A percentile compares a stretch with the other conserved stretches of the same genome.
phyloP scores from a whole-genome alignment of 2,329 filamentous ascomycete genomes.

The Beauveria brongniartii region DNA sequence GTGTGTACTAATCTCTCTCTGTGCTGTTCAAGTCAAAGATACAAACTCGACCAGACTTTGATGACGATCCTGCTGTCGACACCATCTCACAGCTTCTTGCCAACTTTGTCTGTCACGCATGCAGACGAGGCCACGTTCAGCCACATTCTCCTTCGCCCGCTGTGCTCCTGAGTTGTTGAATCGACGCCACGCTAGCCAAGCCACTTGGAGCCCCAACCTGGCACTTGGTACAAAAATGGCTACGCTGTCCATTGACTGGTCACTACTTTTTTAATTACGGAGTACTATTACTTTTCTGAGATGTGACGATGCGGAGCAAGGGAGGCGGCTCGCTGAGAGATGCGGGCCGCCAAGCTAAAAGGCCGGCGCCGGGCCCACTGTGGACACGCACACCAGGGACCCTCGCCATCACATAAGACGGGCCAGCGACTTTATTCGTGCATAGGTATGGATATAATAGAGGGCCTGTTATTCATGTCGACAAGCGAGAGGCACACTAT shows the following conservation, averaged over 20 bases:
- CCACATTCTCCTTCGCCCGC: not conserved
- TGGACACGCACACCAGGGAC: not conserved
- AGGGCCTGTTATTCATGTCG: not conserved
- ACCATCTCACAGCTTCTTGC: not conserved
- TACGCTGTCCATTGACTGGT: not conserved
- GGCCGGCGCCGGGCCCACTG: not conserved
- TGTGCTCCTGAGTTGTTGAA: too few species aligned
- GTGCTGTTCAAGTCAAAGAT: too few species aligned
- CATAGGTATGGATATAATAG: not conserved
- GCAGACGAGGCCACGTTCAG: too few species aligned
- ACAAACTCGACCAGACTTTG: too few species aligned
- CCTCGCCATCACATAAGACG: not conserved
- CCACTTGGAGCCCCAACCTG: not conserved
- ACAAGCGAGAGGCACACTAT: not conserved
- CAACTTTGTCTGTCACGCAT: too few species aligned
- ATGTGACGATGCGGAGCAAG: conserved; percentile 8
- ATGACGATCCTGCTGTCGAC: not conserved
- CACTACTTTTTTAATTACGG: too few species aligned
- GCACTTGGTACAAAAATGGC: not conserved
- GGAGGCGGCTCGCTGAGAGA: not conserved
- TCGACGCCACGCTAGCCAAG: too few species aligned
- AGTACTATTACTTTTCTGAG: not conserved
- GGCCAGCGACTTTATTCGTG: not conserved
- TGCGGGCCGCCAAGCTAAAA: not conserved
- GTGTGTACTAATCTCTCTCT: too few species aligned